Conservation (phyloP, 2,329 filamentous ascomycete genomes). For the Stachybotrys elegans region DNA sequence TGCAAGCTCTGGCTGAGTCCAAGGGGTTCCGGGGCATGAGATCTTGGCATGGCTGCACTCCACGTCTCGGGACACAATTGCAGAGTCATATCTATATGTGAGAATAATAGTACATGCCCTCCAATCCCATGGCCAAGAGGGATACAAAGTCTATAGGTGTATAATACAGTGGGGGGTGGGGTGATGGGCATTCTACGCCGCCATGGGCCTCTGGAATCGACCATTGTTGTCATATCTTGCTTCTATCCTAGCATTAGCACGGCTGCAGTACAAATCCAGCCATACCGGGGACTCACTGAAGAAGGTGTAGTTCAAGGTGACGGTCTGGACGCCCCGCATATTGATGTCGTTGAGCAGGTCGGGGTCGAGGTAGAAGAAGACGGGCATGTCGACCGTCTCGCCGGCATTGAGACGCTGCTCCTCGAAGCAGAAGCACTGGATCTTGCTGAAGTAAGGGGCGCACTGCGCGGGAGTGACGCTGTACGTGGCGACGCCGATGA, state of each 20-base stretch:
- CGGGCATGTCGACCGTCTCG: constrained; percentile 98
- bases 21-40: no score
- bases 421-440: constrained; percentile 99
- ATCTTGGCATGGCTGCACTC: no score
- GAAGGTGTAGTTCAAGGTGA: constrained; percentile 95
- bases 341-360: constrained; percentile 88
- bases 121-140: no score
- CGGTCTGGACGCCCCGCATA: constrained; percentile 91
- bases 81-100: no score
- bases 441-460: constrained; percentile 98
- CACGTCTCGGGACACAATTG: no score
- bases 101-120: no score
- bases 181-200: constrained; percentile 16
- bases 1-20: no score
- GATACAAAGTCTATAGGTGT: neutral
- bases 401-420: constrained; percentile 90
- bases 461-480: constrained; percentile 94
- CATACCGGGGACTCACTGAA: constrained; percentile 68
- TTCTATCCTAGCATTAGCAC: constrained; percentile 34
- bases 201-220: constrained; percentile 33
- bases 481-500: constrained; percentile 97
- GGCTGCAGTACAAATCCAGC: neutral
- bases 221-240: constrained; percentile 43
- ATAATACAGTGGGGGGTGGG: no score
- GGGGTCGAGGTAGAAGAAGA: constrained; percentile 98